Conservation (phyloP, 768 basidiomycete species). For the Kwoniella dejecticola region DNA sequence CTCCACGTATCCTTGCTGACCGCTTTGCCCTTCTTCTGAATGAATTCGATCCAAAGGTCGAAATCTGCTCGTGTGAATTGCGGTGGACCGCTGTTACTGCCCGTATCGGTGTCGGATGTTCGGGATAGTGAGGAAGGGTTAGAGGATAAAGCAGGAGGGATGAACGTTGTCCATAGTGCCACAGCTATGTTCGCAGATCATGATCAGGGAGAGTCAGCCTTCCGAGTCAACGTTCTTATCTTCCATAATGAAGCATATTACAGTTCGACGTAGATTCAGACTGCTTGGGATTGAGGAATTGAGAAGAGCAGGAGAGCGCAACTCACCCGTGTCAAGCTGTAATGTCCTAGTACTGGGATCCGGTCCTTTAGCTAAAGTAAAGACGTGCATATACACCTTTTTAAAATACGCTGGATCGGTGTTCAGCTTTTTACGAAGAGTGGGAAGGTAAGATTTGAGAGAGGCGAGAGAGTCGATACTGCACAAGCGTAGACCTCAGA, state of each 20-base stretch:
- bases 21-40: slow-evolving; percentile 46
- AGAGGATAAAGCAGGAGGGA: slow-evolving; percentile 50
- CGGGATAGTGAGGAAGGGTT: slow-evolving; percentile 50
- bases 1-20: slow-evolving; percentile 55
- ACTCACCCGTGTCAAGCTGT: slow-evolving; percentile 50
- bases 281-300: too few relatives aligned
- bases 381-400: slow-evolving; percentile 55
- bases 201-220: too few relatives aligned
- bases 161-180: slow-evolving; percentile 53
- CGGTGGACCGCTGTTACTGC: slow-evolving; percentile 13
- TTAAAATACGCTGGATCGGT: slow-evolving; percentile 55
- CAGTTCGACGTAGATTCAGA: too few relatives aligned
- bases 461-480: slow-evolving; percentile 54
- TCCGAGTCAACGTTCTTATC: too few relatives aligned
- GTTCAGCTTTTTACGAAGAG: slow-evolving; percentile 44
- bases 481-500: too few relatives aligned
- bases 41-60: slow-evolving; percentile 54
- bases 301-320: background rate
- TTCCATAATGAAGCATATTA: too few relatives aligned
- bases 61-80: slow-evolving; percentile 46
- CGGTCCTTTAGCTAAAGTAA: slow-evolving; percentile 48
- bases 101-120: slow-evolving; percentile 1
- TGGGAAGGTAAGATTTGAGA: slow-evolving; percentile 48
- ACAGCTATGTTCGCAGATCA: slow-evolving; percentile 34
- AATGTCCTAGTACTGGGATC: slow-evolving; percentile 46